Percentiles rank a stretch among this genome's conserved stretches.
Conservation (phyloP, 306 rosid genomes). For the Pachyrhizus erosus region DNA sequence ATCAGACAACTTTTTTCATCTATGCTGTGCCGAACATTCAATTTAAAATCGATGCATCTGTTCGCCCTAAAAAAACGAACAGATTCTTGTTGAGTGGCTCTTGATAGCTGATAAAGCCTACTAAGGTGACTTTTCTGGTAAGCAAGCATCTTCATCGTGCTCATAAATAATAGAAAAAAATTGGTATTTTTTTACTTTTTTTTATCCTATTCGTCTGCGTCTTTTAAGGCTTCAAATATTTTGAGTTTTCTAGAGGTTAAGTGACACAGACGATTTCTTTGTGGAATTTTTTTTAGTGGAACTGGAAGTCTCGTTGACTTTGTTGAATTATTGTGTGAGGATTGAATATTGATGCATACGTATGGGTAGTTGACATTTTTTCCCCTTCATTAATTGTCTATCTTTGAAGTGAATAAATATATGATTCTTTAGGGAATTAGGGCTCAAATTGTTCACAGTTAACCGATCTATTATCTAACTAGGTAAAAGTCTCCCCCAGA, state of each 20-base stretch:
- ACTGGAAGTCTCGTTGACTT: slow-evolving; percentile 34
- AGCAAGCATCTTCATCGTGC: slow-evolving; percentile 15
- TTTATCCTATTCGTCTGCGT: slow-evolving; percentile 7
- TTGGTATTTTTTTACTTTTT: not conserved
- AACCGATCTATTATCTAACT: slow-evolving; percentile 46
- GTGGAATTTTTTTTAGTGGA: slow-evolving; percentile 15
- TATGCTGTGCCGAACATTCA: slow-evolving; percentile 26
- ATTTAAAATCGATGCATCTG: slow-evolving; percentile 33
- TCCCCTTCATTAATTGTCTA: not conserved
- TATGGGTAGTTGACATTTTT: slow-evolving; percentile 12
- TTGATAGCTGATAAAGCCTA: slow-evolving; percentile 5
- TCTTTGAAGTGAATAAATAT: slow-evolving; percentile 12
- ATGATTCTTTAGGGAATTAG: slow-evolving; percentile 6
- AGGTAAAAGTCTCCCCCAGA: slow-evolving; percentile 59
- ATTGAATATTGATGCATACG: slow-evolving; percentile 12
- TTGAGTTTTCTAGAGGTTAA: not conserved
- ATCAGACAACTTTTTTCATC: not conserved
- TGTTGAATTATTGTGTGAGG: slow-evolving; percentile 6
- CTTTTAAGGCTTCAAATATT: slow-evolving; percentile 3
- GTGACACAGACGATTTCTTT: not conserved
- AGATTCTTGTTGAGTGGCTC: slow-evolving; percentile 22
- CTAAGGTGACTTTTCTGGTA: slow-evolving; percentile 22
- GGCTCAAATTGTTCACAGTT: slow-evolving; percentile 45
- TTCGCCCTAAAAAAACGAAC: slow-evolving; percentile 7
- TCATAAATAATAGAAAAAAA: not conserved